These are phyloP conservation scores for Arachnomyces sp. DNA, from an alignment of 2,329 filamentous ascomycete species.

Conservation along the genomic window DNA sequence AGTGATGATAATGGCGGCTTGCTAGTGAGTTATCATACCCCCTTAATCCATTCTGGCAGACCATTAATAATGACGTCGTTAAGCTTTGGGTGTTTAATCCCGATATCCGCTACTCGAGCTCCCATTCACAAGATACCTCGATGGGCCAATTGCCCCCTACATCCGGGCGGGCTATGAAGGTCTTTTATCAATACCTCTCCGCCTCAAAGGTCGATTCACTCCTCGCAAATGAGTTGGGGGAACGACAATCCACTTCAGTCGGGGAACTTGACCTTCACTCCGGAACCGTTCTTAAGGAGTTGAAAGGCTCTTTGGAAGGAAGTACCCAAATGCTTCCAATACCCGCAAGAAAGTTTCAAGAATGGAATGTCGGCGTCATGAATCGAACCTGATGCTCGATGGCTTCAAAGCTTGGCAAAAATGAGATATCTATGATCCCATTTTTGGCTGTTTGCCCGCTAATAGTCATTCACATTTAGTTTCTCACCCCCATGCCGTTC, in stretches of 20 bases:
- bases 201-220: neutral
- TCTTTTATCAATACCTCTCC: conserved; percentile 41
- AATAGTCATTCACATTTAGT: too few species aligned
- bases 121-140: conserved; percentile 10
- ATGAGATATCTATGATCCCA: neutral
- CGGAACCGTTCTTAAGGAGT: conserved; percentile 27
- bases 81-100: conserved; percentile 55
- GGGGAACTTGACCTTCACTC: conserved; percentile 41
- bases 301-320: conserved; percentile 27
- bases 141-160: conserved; percentile 15
- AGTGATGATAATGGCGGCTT: conserved; percentile 20
- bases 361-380: conserved; percentile 48
- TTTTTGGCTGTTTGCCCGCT: too few species aligned
- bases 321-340: conserved; percentile 41
- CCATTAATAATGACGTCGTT: conserved; percentile 6
- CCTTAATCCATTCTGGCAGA: neutral
- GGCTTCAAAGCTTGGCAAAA: neutral
- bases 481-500: too few species aligned
- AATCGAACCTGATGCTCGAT: conserved; percentile 31
- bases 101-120: conserved; percentile 48
- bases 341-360: conserved; percentile 43
- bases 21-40: conserved; percentile 23
- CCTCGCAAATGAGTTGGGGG: conserved; percentile 19
- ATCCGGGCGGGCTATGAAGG: conserved; percentile 46
- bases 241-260: conserved; percentile 33